Evolutionary conservation across 192 early-diverging fungal genomes (phyloP).

Genomic region (Coemansia sp.): DNA sequence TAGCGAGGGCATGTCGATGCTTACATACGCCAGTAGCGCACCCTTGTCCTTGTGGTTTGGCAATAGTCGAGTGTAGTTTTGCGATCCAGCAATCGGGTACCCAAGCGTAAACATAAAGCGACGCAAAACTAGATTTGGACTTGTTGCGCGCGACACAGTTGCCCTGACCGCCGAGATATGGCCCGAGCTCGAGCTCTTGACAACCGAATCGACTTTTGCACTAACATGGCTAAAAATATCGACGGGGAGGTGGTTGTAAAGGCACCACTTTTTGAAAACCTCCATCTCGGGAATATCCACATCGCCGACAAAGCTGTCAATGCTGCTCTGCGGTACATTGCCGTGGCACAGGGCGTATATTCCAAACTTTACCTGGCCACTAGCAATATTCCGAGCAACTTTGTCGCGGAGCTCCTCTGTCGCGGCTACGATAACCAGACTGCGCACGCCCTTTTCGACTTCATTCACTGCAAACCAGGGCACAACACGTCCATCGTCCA

Average conservation of each 20-base stretch:
- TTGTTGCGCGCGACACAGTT: slow-evolving; percentile 18
- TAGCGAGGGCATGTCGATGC: slow-evolving; percentile 49
- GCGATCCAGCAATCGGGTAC: slow-evolving; percentile 60
- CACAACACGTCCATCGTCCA: slow-evolving; percentile 6
- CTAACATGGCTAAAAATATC: slow-evolving; percentile 30
- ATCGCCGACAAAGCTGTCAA: slow-evolving; percentile 7
- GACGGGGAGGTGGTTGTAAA: slow-evolving; percentile 30
- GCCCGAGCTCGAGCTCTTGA: slow-evolving; percentile 23
- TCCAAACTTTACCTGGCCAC: slow-evolving; percentile 18
- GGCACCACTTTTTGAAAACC: slow-evolving; percentile 20
- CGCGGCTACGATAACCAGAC: slow-evolving; percentile 47
- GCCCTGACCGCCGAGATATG: slow-evolving; percentile 31
- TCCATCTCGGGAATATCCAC: background rate
- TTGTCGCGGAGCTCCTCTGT: slow-evolving; percentile 7
- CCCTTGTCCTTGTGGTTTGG: slow-evolving; percentile 63
- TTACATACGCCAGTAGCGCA: slow-evolving; percentile 47
- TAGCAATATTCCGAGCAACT: background rate
- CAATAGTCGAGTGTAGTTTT: slow-evolving; percentile 55
- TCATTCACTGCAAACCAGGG: slow-evolving; percentile 53
- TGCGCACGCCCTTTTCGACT: slow-evolving; percentile 60
- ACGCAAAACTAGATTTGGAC: slow-evolving; percentile 54
- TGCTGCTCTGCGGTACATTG: slow-evolving; percentile 28
- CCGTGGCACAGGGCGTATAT: slow-evolving; percentile 46
- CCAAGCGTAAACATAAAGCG: slow-evolving; percentile 48
- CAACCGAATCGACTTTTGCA: slow-evolving; percentile 1